phyloP scores from a whole-genome alignment of 208 protist species.

The Acanthamoeba quina region DNA sequence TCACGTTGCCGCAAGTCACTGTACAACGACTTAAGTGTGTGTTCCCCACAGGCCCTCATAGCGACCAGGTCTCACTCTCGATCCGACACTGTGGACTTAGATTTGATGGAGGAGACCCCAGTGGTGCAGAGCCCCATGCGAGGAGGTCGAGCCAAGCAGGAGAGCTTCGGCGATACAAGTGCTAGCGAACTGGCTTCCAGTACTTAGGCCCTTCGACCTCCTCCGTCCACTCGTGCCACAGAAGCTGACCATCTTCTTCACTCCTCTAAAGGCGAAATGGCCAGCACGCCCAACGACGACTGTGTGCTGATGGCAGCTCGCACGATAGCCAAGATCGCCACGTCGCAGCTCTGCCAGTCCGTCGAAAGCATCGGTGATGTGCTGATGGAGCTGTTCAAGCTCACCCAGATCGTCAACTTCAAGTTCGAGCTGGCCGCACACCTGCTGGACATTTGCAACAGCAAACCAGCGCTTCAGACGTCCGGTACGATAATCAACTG shows the following conservation, averaged over 20 bases:
- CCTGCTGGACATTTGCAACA: constrained; percentile 2
- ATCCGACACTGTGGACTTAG: background rate
- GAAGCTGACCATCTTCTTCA: background rate
- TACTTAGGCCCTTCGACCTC: background rate
- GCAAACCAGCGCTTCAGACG: background rate
- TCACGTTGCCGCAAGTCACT: too few relatives aligned
- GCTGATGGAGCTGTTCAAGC: background rate
- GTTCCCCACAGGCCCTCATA: background rate
- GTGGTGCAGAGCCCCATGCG: constrained; percentile 9
- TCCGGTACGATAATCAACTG: background rate
- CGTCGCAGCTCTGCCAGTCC: background rate
- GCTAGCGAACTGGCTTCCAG: background rate
- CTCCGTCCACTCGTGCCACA: background rate
- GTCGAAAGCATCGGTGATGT: background rate
- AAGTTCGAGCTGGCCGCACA: constrained; percentile 10
- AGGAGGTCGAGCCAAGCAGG: background rate
- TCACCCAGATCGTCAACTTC: constrained; percentile 1
- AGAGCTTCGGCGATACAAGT: background rate
- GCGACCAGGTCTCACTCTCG: background rate
- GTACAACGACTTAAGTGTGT: too few relatives aligned
- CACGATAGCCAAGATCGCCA: background rate
- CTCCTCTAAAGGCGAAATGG: background rate
- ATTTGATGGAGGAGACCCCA: constrained; percentile 10
- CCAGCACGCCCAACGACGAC: constrained; percentile 11
- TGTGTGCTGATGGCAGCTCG: background rate